Percentiles rank a stretch among this genome's conserved stretches.
Conservation (phyloP, 139 green algal species). For the Tetradesmus lagerheimii region DNA sequence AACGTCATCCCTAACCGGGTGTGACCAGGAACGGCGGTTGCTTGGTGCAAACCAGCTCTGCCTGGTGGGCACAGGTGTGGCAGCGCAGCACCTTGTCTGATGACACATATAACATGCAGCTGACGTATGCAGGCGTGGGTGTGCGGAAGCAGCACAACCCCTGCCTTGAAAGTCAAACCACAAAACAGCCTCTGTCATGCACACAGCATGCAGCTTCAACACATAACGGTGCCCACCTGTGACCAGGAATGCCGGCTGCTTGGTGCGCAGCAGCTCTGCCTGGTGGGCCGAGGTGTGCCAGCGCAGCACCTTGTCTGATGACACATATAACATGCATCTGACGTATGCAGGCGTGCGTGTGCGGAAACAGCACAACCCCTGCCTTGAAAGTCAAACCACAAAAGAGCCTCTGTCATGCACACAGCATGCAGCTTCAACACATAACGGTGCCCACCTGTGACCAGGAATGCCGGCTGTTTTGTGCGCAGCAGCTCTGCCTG, state of each 20-base stretch:
- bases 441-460: constrained; percentile 69
- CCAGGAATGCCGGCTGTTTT: constrained; percentile 89
- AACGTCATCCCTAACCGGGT: no score
- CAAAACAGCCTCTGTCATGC: no score
- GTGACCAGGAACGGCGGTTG: constrained; percentile 93
- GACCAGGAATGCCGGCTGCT: constrained; percentile 89
- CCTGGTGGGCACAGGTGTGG: constrained; percentile 79
- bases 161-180: no score
- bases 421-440: neutral
- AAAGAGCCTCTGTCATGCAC: neutral
- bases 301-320: constrained; percentile 64
- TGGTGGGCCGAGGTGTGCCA: constrained; percentile 81
- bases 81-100: constrained; percentile 69
- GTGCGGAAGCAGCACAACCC: neutral
- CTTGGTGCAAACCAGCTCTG: constrained; percentile 87
- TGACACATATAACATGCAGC: constrained; percentile 75
- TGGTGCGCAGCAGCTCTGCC: constrained; percentile 88
- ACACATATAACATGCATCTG: no score
- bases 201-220: no score
- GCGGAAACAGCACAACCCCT: no score
- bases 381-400: no score
- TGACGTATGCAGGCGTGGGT: no score
- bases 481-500: constrained; percentile 90
- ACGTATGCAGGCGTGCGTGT: no score
- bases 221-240: constrained; percentile 62